Percentiles rank a stretch among this genome's conserved stretches.
Evolutionary conservation across 1,284 basidiomycete genomes (phyloP).

Genomic region (Cryptococcus neoformans): DNA sequence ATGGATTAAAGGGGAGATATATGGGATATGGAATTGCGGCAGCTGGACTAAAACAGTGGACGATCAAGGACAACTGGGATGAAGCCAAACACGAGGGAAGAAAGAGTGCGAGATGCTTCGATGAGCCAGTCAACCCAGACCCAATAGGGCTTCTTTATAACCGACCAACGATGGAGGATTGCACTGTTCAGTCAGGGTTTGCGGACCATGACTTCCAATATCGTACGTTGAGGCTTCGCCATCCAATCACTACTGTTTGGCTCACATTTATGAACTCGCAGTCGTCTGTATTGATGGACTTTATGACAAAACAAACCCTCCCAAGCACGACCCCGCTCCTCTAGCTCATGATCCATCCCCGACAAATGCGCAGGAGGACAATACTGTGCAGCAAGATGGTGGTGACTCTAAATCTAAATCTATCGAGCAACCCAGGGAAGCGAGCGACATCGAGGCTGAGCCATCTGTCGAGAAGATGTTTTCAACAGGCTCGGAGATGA

Average conservation of each 20-base stretch:
- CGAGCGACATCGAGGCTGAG: background rate
- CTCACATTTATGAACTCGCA: slow-evolving; percentile 5
- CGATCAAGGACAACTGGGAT: slow-evolving; percentile 46
- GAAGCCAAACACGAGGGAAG: slow-evolving; percentile 43
- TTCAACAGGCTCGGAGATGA: slow-evolving; percentile 39
- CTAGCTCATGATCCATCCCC: slow-evolving; percentile 10
- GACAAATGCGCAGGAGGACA: background rate
- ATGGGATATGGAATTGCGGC: slow-evolving; percentile 52
- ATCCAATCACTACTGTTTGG: background rate
- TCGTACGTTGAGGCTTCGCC: slow-evolving; percentile 28
- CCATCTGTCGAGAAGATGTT: slow-evolving; percentile 6
- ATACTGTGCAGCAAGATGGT: background rate
- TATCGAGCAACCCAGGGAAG: background rate
- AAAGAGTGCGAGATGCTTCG: slow-evolving; percentile 44
- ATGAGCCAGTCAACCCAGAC: slow-evolving; percentile 44
- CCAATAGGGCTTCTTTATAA: slow-evolving; percentile 45
- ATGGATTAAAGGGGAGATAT: slow-evolving; percentile 41
- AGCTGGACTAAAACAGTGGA: slow-evolving; percentile 43
- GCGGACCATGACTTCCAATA: slow-evolving; percentile 48
- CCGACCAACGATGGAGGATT: slow-evolving; percentile 28
- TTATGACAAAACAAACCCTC: slow-evolving; percentile 14
- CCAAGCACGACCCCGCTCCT: slow-evolving; percentile 16
- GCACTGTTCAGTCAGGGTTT: slow-evolving; percentile 43
- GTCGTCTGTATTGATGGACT: slow-evolving; percentile 40
- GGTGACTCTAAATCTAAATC: background rate